Conservation (phyloP, 805 yeast genomes). For the Nakazawaea ambrosiae region DNA sequence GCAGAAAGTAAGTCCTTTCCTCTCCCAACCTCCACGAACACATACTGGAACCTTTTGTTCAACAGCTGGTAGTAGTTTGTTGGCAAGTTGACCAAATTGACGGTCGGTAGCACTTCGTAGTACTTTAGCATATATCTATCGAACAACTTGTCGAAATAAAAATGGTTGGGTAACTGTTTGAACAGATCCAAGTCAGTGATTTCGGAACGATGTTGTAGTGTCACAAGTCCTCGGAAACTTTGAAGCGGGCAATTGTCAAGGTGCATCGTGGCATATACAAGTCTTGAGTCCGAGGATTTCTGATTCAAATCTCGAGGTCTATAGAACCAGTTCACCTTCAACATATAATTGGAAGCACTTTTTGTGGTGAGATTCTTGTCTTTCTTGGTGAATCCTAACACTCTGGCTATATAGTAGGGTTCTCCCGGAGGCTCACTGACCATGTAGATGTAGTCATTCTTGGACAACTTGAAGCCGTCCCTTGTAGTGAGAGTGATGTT, state of each 20-base stretch:
- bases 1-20: conserved; percentile 55
- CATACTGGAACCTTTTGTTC: conserved; percentile 59
- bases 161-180: conserved; percentile 54
- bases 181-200: conserved; percentile 52
- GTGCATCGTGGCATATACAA: conserved; percentile 80
- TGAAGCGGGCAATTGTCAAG: conserved; percentile 73
- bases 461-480: conserved; percentile 29
- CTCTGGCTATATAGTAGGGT: conserved; percentile 83
- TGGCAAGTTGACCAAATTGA: conserved; percentile 49
- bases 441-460: conserved; percentile 72
- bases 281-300: conserved; percentile 60
- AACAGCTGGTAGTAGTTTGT: conserved; percentile 54
- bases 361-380: conserved; percentile 26
- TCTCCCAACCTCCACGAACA: conserved; percentile 66
- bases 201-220: conserved; percentile 63
- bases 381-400: conserved; percentile 61
- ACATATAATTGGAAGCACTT: conserved; percentile 45
- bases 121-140: conserved; percentile 81
- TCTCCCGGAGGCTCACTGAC: conserved; percentile 91
- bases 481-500: conserved; percentile 32
- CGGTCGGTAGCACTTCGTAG: conserved; percentile 71
- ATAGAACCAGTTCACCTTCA: conserved; percentile 86
- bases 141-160: conserved; percentile 80
- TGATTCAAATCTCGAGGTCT: conserved; percentile 80
- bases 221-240: conserved; percentile 69